Evolutionary conservation across 495 filamentous ascomycete species (phyloP).

Genomic region (Elasticomyces elasticus): DNA sequence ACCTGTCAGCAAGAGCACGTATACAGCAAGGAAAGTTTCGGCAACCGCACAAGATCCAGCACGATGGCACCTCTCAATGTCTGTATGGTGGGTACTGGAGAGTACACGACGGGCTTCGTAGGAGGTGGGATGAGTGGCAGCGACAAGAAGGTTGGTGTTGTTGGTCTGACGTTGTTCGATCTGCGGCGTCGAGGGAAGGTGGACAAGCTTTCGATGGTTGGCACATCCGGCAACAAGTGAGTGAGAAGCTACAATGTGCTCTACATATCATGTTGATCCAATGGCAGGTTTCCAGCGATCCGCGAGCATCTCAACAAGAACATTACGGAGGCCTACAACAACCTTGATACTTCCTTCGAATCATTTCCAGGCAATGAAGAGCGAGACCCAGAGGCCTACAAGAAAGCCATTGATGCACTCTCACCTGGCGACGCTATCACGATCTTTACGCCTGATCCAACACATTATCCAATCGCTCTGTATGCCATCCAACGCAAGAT

Average conservation of each 20-base stretch:
- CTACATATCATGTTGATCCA: neutral
- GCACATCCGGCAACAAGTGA: conserved; percentile 69
- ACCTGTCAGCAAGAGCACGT: too few relatives aligned
- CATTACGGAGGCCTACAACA: conserved; percentile 78
- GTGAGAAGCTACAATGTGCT: neutral
- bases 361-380: conserved; percentile 67
- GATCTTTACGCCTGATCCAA: conserved; percentile 92
- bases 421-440: conserved; percentile 81
- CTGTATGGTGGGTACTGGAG: conserved; percentile 89
- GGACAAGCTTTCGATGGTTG: conserved; percentile 77
- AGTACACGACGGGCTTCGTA: conserved; percentile 91
- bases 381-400: conserved; percentile 75
- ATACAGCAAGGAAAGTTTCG: neutral
- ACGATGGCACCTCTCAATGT: conserved; percentile 70
- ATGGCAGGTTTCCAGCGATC: conserved; percentile 61
- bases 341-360: conserved; percentile 69
- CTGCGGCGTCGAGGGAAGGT: conserved; percentile 82
- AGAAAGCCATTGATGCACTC: conserved; percentile 76
- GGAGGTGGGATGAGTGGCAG: conserved; percentile 65
- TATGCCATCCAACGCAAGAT: conserved; percentile 80
- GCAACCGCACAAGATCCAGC: neutral
- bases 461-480: conserved; percentile 87
- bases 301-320: conserved; percentile 84
- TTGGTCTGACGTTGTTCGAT: conserved; percentile 83
- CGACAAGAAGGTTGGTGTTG: conserved; percentile 80